Conservation (phyloP, 805 yeast species). For the Saccharomycopsis javanensis region DNA sequence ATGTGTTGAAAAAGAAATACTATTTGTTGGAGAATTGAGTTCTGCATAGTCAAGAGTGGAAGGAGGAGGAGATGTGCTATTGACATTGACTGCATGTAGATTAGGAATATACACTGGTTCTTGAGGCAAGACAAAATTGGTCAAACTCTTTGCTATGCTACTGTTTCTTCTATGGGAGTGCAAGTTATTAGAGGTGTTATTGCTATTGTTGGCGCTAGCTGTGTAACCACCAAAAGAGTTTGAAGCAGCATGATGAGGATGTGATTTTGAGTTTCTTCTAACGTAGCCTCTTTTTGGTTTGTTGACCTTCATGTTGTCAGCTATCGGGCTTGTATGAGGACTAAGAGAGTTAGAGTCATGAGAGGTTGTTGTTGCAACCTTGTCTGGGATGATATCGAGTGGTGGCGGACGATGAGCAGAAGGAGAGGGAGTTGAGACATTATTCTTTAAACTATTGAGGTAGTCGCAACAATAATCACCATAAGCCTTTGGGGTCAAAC, state of each 20-base stretch:
- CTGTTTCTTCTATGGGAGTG: neutral
- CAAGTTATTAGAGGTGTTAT: neutral
- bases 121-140: neutral
- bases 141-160: neutral
- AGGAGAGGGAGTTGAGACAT: neutral
- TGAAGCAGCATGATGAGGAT: neutral
- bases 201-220: neutral
- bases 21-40: neutral
- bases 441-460: slow-evolving; percentile 29
- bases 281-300: neutral
- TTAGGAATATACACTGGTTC: neutral
- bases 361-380: neutral
- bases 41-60: neutral
- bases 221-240: neutral
- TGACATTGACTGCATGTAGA: neutral
- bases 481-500: slow-evolving; percentile 79
- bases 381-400: no score
- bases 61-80: neutral
- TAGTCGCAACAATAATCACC: slow-evolving; percentile 41
- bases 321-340: neutral
- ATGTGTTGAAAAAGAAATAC: neutral
- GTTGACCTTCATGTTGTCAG: neutral
- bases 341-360: neutral
- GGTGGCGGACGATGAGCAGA: no score
- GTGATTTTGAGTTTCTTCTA: neutral